phyloP scores from a whole-genome alignment of 345 rosid species.

The Syzygium grande region DNA sequence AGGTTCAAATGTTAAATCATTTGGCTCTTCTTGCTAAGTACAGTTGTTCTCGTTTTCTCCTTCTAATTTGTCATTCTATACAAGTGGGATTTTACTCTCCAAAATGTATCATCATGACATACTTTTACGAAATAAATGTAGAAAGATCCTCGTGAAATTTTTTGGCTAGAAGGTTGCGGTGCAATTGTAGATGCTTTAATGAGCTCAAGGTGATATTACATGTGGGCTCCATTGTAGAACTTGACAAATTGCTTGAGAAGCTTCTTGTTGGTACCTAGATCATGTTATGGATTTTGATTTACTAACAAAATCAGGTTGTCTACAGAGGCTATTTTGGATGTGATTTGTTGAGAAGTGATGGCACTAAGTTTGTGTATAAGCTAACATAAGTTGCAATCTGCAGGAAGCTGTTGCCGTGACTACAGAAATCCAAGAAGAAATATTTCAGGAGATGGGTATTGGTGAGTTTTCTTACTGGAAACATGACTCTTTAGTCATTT shows the following conservation, averaged over 20 bases:
- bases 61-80: not conserved
- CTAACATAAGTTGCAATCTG: not conserved
- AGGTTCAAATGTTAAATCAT: not conserved
- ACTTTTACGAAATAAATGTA: not conserved
- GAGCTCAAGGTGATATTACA: not conserved
- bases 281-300: not conserved
- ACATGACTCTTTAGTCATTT: not conserved
- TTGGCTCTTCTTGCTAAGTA: not conserved
- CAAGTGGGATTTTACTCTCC: not conserved
- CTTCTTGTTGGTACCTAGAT: not conserved
- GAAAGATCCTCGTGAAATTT: not conserved
- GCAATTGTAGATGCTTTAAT: not conserved
- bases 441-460: constrained; percentile 73
- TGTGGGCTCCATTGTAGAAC: not conserved
- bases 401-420: constrained; percentile 89
- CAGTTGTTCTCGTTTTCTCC: not conserved
- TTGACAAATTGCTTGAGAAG: not conserved
- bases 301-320: not conserved
- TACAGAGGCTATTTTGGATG: not conserved
- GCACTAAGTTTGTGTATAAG: not conserved
- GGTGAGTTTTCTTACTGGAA: constrained; percentile 29
- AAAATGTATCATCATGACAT: not conserved
- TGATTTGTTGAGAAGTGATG: not conserved
- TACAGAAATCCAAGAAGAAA: constrained; percentile 61
- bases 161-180: not conserved